These are phyloP conservation scores for Suillus tomentosus DNA, from an alignment of 768 basidiomycete species.

Conservation along the genomic window DNA sequence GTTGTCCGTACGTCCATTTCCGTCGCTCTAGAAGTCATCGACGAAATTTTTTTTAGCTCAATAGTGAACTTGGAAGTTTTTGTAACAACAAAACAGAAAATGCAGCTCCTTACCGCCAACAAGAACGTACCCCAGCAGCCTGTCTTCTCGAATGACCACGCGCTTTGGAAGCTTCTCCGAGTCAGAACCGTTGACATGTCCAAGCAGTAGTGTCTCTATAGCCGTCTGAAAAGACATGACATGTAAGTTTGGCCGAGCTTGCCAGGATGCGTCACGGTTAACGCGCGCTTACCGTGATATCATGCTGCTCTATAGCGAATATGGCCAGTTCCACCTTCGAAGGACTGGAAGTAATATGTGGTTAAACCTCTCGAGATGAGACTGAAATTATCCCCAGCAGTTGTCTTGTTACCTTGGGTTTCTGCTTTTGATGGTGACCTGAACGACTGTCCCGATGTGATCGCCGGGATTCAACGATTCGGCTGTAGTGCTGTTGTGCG, in stretches of 20 bases:
- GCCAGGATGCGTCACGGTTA: neutral
- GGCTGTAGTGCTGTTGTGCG: neutral
- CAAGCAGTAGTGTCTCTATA: neutral
- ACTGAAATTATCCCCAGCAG: neutral
- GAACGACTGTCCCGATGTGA: constrained; percentile 3
- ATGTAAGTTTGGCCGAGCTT: neutral
- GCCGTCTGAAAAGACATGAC: neutral
- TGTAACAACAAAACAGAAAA: neutral
- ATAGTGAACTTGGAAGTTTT: neutral
- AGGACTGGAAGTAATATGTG: neutral
- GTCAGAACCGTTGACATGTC: neutral
- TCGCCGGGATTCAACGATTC: neutral
- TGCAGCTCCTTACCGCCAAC: constrained; percentile 2
- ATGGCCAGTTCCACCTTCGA: neutral
- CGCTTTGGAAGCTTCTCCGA: neutral
- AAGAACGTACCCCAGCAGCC: constrained; percentile 2
- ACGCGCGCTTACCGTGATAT: neutral
- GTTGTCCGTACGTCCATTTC: neutral
- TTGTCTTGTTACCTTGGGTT: neutral
- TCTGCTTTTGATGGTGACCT: constrained; percentile 4
- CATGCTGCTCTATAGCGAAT: constrained; percentile 3
- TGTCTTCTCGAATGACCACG: neutral
- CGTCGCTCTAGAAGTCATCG: neutral
- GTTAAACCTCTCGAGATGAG: too few species aligned
- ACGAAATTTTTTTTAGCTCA: neutral